Evolutionary conservation across 805 yeast genomes (phyloP).

Genomic region (Phaffomyces antillensis): DNA sequence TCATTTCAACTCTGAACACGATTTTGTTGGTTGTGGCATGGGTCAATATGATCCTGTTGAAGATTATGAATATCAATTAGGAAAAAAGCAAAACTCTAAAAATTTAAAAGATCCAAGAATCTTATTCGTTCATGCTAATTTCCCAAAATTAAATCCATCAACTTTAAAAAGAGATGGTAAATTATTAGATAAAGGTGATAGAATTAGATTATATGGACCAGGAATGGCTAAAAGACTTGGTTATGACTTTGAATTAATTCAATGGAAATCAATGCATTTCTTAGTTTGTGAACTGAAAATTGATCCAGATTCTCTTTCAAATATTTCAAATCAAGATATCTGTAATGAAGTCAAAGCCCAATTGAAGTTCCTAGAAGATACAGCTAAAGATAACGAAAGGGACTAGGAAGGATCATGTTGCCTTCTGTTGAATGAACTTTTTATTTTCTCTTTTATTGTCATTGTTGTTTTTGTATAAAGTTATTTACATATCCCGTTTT

Average conservation of each 20-base stretch:
- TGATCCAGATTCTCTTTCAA: slow-evolving; percentile 36
- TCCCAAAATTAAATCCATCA: slow-evolving; percentile 63
- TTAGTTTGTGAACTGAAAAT: slow-evolving; percentile 46
- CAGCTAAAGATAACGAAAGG: slow-evolving; percentile 31
- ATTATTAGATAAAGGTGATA: slow-evolving; percentile 35
- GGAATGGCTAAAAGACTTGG: slow-evolving; percentile 46
- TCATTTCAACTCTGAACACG: slow-evolving; percentile 32
- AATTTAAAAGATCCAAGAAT: slow-evolving; percentile 24
- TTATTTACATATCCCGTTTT: too few species aligned
- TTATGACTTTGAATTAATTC: slow-evolving; percentile 50
- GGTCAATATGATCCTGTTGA: slow-evolving; percentile 54
- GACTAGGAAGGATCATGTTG: slow-evolving; percentile 6
- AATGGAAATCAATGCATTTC: slow-evolving; percentile 51
- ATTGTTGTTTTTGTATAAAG: background rate
- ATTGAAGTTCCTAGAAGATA: slow-evolving; percentile 32
- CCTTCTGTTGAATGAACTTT: background rate
- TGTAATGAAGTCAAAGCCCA: slow-evolving; percentile 47
- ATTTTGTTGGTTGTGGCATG: slow-evolving; percentile 55
- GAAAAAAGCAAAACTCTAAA: slow-evolving; percentile 17
- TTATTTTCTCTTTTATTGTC: background rate
- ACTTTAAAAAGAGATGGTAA: slow-evolving; percentile 36
- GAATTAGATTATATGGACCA: slow-evolving; percentile 53
- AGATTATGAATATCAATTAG: slow-evolving; percentile 32
- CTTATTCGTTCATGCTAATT: slow-evolving; percentile 58
- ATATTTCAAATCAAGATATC: slow-evolving; percentile 33